Conservation (phyloP, 2,329 filamentous ascomycete species). For the Pseudocercospora crystallina region DNA sequence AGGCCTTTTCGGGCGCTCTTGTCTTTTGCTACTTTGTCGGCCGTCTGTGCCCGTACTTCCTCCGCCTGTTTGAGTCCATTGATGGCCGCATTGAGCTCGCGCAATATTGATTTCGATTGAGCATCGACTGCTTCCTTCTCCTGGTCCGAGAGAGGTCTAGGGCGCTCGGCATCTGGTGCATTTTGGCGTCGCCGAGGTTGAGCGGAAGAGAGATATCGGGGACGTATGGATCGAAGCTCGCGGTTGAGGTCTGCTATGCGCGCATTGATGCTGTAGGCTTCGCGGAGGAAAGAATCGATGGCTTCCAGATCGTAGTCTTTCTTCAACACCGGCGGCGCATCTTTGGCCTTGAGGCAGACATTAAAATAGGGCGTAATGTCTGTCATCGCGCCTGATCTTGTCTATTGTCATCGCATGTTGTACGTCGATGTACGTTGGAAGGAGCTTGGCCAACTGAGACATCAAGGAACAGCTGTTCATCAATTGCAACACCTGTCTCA, state of each 20-base stretch:
- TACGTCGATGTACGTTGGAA: too few species aligned
- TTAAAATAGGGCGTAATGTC: conserved; percentile 71
- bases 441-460: too few species aligned
- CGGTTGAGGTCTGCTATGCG: conserved; percentile 78
- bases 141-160: conserved; percentile 68
- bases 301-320: conserved; percentile 41
- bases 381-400: conserved; percentile 32
- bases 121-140: conserved; percentile 86
- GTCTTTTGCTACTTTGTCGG: conserved; percentile 67
- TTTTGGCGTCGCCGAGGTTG: conserved; percentile 55
- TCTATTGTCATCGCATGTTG: too few species aligned
- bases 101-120: conserved; percentile 79
- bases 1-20: conserved; percentile 63
- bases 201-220: conserved; percentile 84
- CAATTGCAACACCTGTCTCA: too few species aligned
- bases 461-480: too few species aligned
- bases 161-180: conserved; percentile 33
- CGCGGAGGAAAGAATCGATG: conserved; percentile 85
- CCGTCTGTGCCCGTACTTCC: conserved; percentile 74
- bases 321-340: conserved; percentile 50
- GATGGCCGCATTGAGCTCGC: conserved; percentile 81
- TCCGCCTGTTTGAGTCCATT: conserved; percentile 78
- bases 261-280: conserved; percentile 88
- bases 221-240: conserved; percentile 80
- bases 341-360: conserved; percentile 62